These are phyloP conservation scores for Monascus purpureus DNA, from an alignment of 495 filamentous ascomycete species.

Conservation along the genomic window DNA sequence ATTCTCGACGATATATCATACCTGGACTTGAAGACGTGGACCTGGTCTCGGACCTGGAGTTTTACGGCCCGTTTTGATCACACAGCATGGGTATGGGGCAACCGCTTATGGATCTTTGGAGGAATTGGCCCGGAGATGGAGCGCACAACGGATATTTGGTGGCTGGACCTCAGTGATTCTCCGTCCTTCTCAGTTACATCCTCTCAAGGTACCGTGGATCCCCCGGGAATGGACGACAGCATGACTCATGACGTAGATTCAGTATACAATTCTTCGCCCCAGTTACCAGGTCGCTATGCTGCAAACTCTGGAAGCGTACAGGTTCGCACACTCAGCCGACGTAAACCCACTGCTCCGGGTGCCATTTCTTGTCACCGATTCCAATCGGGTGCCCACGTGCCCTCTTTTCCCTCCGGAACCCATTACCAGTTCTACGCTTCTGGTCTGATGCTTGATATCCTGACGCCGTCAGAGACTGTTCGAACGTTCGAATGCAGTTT, in stretches of 20 bases:
- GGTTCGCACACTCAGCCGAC: slow-evolving; percentile 54
- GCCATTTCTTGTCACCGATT: slow-evolving; percentile 84
- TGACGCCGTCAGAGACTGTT: slow-evolving; percentile 80
- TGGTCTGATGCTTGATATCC: slow-evolving; percentile 80
- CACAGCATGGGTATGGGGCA: slow-evolving; percentile 79
- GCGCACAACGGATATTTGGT: slow-evolving; percentile 87
- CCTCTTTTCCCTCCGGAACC: slow-evolving; percentile 72
- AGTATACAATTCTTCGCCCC: slow-evolving; percentile 24
- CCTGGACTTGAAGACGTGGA: slow-evolving; percentile 91
- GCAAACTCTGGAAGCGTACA: slow-evolving; percentile 84
- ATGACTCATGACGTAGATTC: slow-evolving; percentile 31
- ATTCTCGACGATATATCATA: slow-evolving; percentile 93
- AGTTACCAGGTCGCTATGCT: slow-evolving; percentile 50
- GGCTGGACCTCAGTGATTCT: slow-evolving; percentile 83
- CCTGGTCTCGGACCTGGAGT: slow-evolving; percentile 91
- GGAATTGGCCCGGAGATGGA: slow-evolving; percentile 92
- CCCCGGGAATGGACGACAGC: slow-evolving; percentile 12
- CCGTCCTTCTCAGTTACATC: slow-evolving; percentile 67
- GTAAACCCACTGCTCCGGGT: slow-evolving; percentile 66
- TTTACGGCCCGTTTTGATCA: slow-evolving; percentile 93
- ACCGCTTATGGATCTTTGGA: slow-evolving; percentile 93
- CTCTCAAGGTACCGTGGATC: slow-evolving; percentile 49
- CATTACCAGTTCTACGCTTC: slow-evolving; percentile 95
- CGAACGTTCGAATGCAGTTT: slow-evolving; percentile 74
- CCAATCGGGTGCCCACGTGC: slow-evolving; percentile 74